Percentiles rank a stretch among this genome's conserved stretches.
phyloP scores from a whole-genome alignment of 768 basidiomycete genomes.

The Auricularia cornea region DNA sequence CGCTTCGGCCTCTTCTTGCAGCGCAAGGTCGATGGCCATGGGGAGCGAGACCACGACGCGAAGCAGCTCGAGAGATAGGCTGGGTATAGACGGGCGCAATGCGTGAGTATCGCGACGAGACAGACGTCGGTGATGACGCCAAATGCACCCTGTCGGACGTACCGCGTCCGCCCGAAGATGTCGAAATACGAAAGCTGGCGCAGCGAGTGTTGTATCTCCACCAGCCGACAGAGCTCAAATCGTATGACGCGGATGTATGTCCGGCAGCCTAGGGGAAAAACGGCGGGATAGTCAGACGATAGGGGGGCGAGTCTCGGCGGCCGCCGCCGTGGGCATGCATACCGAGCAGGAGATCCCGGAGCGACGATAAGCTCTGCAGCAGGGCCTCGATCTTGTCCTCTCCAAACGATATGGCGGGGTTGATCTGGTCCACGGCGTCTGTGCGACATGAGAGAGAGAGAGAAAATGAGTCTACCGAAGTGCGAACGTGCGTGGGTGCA shows the following conservation, averaged over 20 bases:
- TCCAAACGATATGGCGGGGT: slow-evolving; percentile 65
- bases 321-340: slow-evolving; percentile 16
- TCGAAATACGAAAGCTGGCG: slow-evolving; percentile 71
- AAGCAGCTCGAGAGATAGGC: not conserved
- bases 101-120: not conserved
- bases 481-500: not conserved
- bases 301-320: too few relatives aligned
- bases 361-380: slow-evolving; percentile 55
- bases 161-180: slow-evolving; percentile 65
- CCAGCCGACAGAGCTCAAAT: slow-evolving; percentile 62
- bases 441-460: not conserved
- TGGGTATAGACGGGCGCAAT: not conserved
- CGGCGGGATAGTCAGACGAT: slow-evolving; percentile 2
- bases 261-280: slow-evolving; percentile 48
- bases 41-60: not conserved
- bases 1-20: slow-evolving; percentile 7
- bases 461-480: not conserved
- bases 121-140: slow-evolving; percentile 50
- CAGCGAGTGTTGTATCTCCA: slow-evolving; percentile 73
- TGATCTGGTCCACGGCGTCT: slow-evolving; percentile 75
- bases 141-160: slow-evolving; percentile 67
- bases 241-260: slow-evolving; percentile 69
- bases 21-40: not conserved
- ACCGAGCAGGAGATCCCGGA: slow-evolving; percentile 73
- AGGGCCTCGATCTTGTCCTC: slow-evolving; percentile 74